Base-by-base conservation (phyloP, 768 basidiomycete species). In the Lentinula raphanica region DNA sequence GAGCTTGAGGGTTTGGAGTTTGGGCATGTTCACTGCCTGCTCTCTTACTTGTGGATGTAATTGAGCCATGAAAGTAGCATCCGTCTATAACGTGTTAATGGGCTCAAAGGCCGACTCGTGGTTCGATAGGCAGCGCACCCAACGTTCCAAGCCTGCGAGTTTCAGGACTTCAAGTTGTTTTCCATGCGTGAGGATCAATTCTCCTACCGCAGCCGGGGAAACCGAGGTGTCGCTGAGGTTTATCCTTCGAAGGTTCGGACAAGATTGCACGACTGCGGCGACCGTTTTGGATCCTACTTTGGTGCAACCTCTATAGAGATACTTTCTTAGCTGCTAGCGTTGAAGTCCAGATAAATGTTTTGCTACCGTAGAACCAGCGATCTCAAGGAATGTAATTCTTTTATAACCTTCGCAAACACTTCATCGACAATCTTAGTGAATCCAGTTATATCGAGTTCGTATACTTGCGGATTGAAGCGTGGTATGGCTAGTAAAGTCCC, bases 161-260 rank as follows among this genome's bases (percentile, higher is more conserved):
- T 89, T 89, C 40, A 89, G 66, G 0, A 82, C 78, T 62, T 83
- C 74, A 17, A 89, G 60, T 8, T 72, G 63, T 21, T 64, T 62
- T 58, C 79, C 76, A 48, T 67, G 71, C 3, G 65, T 68, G 3
- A 69, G 64, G 0, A 85, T 66, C 17, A 86, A 62, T 8, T 75
- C 69, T 1, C 74, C 71, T 7, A 89, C 65, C 15, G 81, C 78
- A 1, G 62, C 58, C 0, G 86, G 81, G 1, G 80, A 68, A 4
- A 78, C 77, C 3, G 80, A 73, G 2, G 88, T 90, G 59, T 83
- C 83, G 63, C 78, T 87, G 35, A 88, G 66, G 62, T 89, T 88
- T 48, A 86, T 64, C 0, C 71, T 66, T 12, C 65, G 72, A 32
- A 90, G 73, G 15, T 64, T 64, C 13, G 64, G 71, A 61, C 84